Conservation (phyloP, 2,329 filamentous ascomycete genomes). For the Pseudogymnoascus sp. region DNA sequence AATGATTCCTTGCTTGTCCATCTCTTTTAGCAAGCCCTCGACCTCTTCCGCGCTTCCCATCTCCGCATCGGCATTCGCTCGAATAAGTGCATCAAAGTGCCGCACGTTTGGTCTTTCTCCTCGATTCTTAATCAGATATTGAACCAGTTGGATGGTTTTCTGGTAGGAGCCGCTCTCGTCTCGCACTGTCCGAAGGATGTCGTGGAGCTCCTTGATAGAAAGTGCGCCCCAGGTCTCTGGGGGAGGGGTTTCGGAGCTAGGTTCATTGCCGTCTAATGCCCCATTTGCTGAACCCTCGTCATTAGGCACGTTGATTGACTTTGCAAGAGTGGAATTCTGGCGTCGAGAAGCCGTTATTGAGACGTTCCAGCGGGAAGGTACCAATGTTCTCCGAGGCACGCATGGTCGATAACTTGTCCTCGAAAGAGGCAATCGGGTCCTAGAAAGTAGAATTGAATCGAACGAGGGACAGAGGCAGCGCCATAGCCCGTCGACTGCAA, state of each 20-base stretch:
- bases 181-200: slow-evolving; percentile 37
- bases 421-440: neutral
- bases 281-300: neutral
- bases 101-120: slow-evolving; percentile 47
- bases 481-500: slow-evolving; percentile 52
- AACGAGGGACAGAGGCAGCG: slow-evolving; percentile 55
- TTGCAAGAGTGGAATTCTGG: neutral
- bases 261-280: neutral
- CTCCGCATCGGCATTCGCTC: slow-evolving; percentile 57
- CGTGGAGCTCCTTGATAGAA: slow-evolving; percentile 37
- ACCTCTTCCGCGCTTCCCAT: slow-evolving; percentile 62
- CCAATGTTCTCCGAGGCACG: neutral
- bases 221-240: slow-evolving; percentile 22
- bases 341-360: neutral
- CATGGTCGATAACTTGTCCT: neutral
- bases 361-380: neutral
- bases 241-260: neutral
- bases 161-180: slow-evolving; percentile 33
- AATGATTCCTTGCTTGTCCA: slow-evolving; percentile 54
- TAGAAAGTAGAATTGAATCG: slow-evolving; percentile 34
- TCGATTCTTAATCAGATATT: slow-evolving; percentile 51
- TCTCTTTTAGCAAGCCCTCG: slow-evolving; percentile 60
- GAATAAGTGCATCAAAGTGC: slow-evolving; percentile 69
- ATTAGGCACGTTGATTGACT: neutral
- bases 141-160: slow-evolving; percentile 41